Conservation (phyloP, 257 asterid species). For the Paulownia fortunei region DNA sequence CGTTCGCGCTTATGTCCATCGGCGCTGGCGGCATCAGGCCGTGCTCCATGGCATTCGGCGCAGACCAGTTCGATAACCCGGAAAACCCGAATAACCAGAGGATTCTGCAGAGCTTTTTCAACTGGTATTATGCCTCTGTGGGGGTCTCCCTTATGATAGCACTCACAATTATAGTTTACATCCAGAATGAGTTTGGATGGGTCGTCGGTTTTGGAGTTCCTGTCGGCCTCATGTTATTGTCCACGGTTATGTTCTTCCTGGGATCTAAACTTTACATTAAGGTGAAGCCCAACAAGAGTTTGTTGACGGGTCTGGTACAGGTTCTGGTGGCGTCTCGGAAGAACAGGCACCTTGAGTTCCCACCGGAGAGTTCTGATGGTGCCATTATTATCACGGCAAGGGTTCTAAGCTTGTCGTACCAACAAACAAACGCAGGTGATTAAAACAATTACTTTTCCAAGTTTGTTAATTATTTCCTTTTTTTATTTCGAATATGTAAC, state of each 20-base stretch:
- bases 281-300: conserved; percentile 55
- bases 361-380: conserved; percentile 26
- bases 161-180: conserved; percentile 57
- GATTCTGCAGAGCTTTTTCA: conserved; percentile 63
- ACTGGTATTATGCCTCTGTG: conserved; percentile 69
- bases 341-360: conserved; percentile 44
- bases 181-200: conserved; percentile 67
- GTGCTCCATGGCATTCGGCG: conserved; percentile 81
- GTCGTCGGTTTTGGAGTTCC: conserved; percentile 71
- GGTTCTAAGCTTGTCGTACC: conserved; percentile 45
- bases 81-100: conserved; percentile 56
- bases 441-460: neutral
- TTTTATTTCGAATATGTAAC: neutral
- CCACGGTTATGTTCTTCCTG: conserved; percentile 49
- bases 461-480: neutral
- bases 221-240: conserved; percentile 54
- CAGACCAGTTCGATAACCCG: conserved; percentile 72
- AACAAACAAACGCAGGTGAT: conserved; percentile 52
- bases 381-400: conserved; percentile 40
- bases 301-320: conserved; percentile 61
- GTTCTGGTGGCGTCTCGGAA: conserved; percentile 56
- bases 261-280: conserved; percentile 57
- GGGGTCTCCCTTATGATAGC: conserved; percentile 59
- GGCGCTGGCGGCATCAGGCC: conserved; percentile 84
- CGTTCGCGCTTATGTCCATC: conserved; percentile 62